Percentiles rank a stretch among this genome's conserved stretches.
phyloP scores from a whole-genome alignment of 1,139 yeast species.

The Saccharomyces hybrid region DNA sequence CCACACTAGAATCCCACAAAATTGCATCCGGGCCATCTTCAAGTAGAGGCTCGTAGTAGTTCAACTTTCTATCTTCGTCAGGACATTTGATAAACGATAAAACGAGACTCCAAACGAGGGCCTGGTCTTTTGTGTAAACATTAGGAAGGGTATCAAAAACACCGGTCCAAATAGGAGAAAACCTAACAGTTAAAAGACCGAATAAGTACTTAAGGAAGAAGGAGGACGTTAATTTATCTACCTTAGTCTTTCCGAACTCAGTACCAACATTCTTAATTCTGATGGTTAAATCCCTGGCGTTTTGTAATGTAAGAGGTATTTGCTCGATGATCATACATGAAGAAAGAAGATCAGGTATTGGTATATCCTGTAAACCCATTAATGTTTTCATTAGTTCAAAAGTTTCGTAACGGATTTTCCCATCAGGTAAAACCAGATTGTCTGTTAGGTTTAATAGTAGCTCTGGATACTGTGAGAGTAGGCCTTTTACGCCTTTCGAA shows the following conservation, averaged over 20 bases:
- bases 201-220: constrained; percentile 52
- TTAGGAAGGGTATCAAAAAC: constrained; percentile 53
- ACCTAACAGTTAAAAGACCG: constrained; percentile 67
- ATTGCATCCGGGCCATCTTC: constrained; percentile 9
- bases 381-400: constrained; percentile 37
- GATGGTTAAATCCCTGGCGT: constrained; percentile 66
- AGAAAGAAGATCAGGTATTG: constrained; percentile 33
- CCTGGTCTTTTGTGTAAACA: constrained; percentile 39
- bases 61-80: constrained; percentile 14
- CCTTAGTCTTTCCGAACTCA: constrained; percentile 38
- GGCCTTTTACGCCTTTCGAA: not conserved
- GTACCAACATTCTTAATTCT: constrained; percentile 58
- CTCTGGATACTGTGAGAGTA: constrained; percentile 6
- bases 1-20: constrained; percentile 32
- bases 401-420: constrained; percentile 41
- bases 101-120: constrained; percentile 51
- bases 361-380: constrained; percentile 26
- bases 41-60: constrained; percentile 17
- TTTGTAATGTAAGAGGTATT: constrained; percentile 59
- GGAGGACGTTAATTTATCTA: constrained; percentile 31
- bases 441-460: constrained; percentile 17
- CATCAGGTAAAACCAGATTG: constrained; percentile 43
- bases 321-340: constrained; percentile 57
- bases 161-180: constrained; percentile 82
- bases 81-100: constrained; percentile 33